phyloP scores from a whole-genome alignment of 768 basidiomycete genomes.

The Leccinum variicolor region DNA sequence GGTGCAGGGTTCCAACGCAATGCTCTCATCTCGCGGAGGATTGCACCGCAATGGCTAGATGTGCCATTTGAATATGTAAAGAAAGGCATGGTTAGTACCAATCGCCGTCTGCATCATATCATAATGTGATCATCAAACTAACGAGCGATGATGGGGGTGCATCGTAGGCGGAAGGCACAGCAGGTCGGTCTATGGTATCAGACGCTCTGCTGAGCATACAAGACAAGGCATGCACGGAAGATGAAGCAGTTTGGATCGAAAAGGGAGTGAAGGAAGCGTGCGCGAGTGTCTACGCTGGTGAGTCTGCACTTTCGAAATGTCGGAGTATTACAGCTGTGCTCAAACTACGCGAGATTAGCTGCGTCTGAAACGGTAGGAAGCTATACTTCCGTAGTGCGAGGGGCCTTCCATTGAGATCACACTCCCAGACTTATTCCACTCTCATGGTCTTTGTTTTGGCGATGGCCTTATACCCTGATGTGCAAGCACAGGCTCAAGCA shows the following conservation, averaged over 20 bases:
- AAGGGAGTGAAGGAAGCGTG: conserved; percentile 23
- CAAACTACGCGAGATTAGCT: conserved; percentile 6
- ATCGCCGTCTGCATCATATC: not conserved
- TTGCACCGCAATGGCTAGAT: conserved; percentile 12
- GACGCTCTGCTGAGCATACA: conserved; percentile 16
- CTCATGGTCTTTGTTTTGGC: conserved; percentile 20
- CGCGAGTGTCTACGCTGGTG: conserved; percentile 19
- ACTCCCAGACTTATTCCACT: conserved; percentile 19
- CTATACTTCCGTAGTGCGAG: not conserved
- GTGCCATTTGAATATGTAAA: conserved; percentile 24
- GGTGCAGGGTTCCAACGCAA: conserved; percentile 18
- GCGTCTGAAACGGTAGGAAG: conserved; percentile 24
- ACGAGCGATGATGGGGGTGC: not conserved
- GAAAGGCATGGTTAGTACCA: conserved; percentile 15
- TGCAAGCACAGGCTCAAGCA: conserved; percentile 17
- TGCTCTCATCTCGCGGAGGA: conserved; percentile 9
- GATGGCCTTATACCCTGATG: conserved; percentile 25
- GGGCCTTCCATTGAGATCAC: conserved; percentile 4
- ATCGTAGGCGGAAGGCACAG: conserved; percentile 19
- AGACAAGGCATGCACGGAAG: not conserved
- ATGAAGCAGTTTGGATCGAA: conserved; percentile 11
- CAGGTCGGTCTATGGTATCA: conserved; percentile 24
- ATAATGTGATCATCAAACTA: not conserved
- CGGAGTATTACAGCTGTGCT: conserved; percentile 5
- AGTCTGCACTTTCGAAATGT: not conserved